Evolutionary conservation across 371 early-diverging fungal species (phyloP).

Genomic region (Nosema muscidifuracis): DNA sequence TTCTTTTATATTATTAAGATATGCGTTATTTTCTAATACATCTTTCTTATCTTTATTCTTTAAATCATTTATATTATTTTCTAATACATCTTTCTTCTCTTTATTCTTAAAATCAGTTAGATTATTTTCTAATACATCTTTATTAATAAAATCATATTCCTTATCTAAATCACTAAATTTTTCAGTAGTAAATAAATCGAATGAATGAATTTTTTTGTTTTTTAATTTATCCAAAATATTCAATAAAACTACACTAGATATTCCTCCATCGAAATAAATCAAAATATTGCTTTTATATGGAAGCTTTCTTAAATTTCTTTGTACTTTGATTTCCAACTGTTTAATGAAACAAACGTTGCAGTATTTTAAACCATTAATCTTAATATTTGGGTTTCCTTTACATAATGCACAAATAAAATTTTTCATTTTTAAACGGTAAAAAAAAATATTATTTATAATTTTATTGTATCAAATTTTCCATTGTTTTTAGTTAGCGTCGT

Average conservation of each 20-base stretch:
- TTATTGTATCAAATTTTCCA: background rate
- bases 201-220: conserved; percentile 24
- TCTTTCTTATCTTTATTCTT: too few species aligned
- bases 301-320: conserved; percentile 24
- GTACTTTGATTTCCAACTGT: conserved; percentile 21
- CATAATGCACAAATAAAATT: conserved; percentile 23
- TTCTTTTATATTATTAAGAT: background rate
- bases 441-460: background rate
- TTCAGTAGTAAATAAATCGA: background rate
- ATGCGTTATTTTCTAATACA: too few species aligned
- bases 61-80: background rate
- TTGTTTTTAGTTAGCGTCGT: background rate
- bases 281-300: conserved; percentile 26
- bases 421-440: conserved; percentile 5
- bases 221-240: conserved; percentile 18
- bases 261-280: conserved; percentile 14
- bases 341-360: conserved; percentile 37
- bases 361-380: conserved; percentile 45
- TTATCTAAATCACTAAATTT: background rate
- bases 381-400: conserved; percentile 18
- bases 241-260: background rate
- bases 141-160: conserved; percentile 33
- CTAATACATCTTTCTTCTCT: too few species aligned
- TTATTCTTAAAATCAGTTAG: too few species aligned
- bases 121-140: too few species aligned